phyloP scores from a whole-genome alignment of 192 early-diverging fungal species.

The Coemansia sp. region DNA sequence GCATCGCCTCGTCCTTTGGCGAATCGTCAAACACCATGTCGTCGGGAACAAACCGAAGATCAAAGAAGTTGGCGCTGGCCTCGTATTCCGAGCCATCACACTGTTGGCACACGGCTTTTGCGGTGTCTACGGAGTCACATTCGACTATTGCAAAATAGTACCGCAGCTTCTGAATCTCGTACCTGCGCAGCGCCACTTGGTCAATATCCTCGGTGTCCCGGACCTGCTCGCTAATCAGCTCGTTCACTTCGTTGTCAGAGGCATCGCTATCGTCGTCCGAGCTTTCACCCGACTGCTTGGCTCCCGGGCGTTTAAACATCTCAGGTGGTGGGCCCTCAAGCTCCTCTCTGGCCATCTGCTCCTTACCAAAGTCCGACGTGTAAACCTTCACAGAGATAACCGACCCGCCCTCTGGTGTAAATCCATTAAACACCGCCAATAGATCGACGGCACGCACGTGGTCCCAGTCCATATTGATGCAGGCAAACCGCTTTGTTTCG shows the following conservation, averaged over 20 bases:
- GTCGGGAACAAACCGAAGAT: constrained; percentile 91
- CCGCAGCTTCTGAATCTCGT: constrained; percentile 86
- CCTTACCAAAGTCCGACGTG: constrained; percentile 73
- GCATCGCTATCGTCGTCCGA: constrained; percentile 23
- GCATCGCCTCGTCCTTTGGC: constrained; percentile 62
- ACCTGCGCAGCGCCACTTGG: constrained; percentile 76
- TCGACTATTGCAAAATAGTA: constrained; percentile 97
- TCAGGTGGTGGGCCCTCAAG: constrained; percentile 48
- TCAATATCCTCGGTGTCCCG: constrained; percentile 80
- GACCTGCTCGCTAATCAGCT: constrained; percentile 46
- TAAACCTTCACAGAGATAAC: constrained; percentile 82
- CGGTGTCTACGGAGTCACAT: constrained; percentile 83
- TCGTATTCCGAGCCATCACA: constrained; percentile 96
- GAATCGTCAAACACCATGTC: constrained; percentile 83
- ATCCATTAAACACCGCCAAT: constrained; percentile 79
- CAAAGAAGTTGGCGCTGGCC: constrained; percentile 86
- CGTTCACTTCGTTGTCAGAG: constrained; percentile 25
- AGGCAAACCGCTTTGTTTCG: constrained; percentile 75
- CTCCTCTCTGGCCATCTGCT: constrained; percentile 57
- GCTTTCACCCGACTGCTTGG: constrained; percentile 23
- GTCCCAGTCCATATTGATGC: constrained; percentile 95
- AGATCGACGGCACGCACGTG: constrained; percentile 86
- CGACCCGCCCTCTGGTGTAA: constrained; percentile 72
- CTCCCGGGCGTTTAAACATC: constrained; percentile 29
- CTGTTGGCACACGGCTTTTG: constrained; percentile 70